phyloP scores from a whole-genome alignment of 108 stramenopile genomes.

The Thalassiosira profunda region DNA sequence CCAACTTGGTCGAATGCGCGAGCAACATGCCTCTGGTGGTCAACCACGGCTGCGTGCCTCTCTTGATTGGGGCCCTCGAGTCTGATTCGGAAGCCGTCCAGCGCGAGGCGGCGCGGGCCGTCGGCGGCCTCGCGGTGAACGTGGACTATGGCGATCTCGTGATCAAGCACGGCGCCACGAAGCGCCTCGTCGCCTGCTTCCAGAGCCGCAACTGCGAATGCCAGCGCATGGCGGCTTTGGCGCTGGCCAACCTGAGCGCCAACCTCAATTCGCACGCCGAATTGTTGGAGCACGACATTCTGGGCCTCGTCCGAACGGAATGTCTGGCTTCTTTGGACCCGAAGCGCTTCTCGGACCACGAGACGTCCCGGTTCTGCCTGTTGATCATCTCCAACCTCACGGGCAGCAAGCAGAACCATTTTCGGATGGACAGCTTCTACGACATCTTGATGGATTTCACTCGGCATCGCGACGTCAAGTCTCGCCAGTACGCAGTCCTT shows the following conservation, averaged over 20 bases:
- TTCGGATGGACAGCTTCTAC: slow-evolving; percentile 46
- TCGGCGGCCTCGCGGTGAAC: slow-evolving; percentile 88
- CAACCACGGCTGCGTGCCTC: slow-evolving; percentile 62
- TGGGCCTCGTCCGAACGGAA: slow-evolving; percentile 62
- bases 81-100: slow-evolving; percentile 47
- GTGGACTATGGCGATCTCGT: slow-evolving; percentile 73
- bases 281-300: slow-evolving; percentile 53
- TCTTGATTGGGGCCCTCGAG: slow-evolving; percentile 64
- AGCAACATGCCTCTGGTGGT: slow-evolving; percentile 73
- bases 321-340: slow-evolving; percentile 64
- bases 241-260: slow-evolving; percentile 68
- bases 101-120: slow-evolving; percentile 77
- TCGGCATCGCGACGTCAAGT: slow-evolving; percentile 76
- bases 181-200: slow-evolving; percentile 61
- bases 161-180: slow-evolving; percentile 53
- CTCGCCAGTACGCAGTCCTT: slow-evolving; percentile 82
- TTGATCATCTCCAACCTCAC: slow-evolving; percentile 74
- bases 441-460: slow-evolving; percentile 70
- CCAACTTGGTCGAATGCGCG: slow-evolving; percentile 81
- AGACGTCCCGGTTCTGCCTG: slow-evolving; percentile 77
- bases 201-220: slow-evolving; percentile 51
- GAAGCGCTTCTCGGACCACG: slow-evolving; percentile 70
- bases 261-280: slow-evolving; percentile 73
- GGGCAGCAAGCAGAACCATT: slow-evolving; percentile 60
- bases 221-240: slow-evolving; percentile 73